Percentiles rank a stretch among this genome's conserved stretches.
Conservation (phyloP, 192 early-diverging fungal species). For the Coemansia sp. region DNA sequence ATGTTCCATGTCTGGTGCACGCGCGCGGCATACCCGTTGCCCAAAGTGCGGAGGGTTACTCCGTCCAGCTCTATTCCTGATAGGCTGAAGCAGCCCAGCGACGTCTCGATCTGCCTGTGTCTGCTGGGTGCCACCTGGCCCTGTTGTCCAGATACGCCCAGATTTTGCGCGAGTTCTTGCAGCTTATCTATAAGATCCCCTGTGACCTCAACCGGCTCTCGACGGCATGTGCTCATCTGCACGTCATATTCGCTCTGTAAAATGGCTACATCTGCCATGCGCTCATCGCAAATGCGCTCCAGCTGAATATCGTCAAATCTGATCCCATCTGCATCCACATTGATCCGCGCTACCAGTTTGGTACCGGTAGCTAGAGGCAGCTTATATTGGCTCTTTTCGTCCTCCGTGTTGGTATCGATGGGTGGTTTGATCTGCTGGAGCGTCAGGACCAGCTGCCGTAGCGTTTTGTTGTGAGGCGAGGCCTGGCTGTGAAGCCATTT, state of each 20-base stretch:
- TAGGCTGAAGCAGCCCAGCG: slow-evolving; percentile 18
- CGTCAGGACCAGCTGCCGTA: slow-evolving; percentile 22
- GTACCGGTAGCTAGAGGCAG: slow-evolving; percentile 19
- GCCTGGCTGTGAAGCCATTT: slow-evolving; percentile 25
- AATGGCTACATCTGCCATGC: slow-evolving; percentile 22
- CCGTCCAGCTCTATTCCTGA: slow-evolving; percentile 22
- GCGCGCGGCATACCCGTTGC: slow-evolving; percentile 2
- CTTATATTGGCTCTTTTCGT: slow-evolving; percentile 3
- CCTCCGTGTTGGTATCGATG: neutral
- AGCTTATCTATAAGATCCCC: slow-evolving; percentile 4
- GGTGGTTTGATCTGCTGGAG: slow-evolving; percentile 3
- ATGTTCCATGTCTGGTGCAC: slow-evolving; percentile 43
- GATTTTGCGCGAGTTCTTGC: slow-evolving; percentile 3
- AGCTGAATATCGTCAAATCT: slow-evolving; percentile 11
- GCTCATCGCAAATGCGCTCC: slow-evolving; percentile 1
- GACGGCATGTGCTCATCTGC: slow-evolving; percentile 8
- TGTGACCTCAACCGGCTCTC: slow-evolving; percentile 8
- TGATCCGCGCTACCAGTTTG: slow-evolving; percentile 22
- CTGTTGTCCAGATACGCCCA: slow-evolving; percentile 9
- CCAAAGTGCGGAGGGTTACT: slow-evolving; percentile 4
- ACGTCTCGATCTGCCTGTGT: slow-evolving; percentile 17
- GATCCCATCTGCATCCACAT: slow-evolving; percentile 5
- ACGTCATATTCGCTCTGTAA: slow-evolving; percentile 33
- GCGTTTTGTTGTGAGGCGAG: neutral
- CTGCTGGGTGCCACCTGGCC: slow-evolving; percentile 7